Conservation (phyloP, 2,329 filamentous ascomycete species). For the Cladophialophora bantiana region DNA sequence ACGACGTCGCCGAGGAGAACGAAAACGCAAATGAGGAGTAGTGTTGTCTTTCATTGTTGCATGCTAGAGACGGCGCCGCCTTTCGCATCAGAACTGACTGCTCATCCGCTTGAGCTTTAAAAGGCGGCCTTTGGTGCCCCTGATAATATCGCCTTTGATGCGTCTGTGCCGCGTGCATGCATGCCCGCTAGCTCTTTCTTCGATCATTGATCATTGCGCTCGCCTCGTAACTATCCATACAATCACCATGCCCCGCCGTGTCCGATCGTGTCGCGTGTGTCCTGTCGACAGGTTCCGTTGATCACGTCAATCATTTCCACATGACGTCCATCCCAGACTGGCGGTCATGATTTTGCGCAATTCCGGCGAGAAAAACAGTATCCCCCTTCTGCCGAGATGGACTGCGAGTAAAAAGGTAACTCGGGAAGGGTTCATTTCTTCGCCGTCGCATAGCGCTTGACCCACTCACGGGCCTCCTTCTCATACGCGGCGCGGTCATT, state of each 20-base stretch:
- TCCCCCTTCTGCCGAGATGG: too few species aligned
- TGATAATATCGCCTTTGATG: not conserved
- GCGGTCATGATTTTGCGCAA: too few species aligned
- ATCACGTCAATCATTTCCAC: too few species aligned
- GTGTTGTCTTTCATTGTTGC: not conserved
- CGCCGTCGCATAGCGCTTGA: conserved; percentile 71
- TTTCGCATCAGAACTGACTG: not conserved
- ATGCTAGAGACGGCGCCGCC: not conserved
- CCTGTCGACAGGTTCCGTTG: too few species aligned
- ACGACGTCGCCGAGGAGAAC: conserved; percentile 35
- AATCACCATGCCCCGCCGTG: not conserved
- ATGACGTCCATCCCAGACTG: too few species aligned
- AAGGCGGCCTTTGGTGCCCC: not conserved
- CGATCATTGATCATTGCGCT: not conserved
- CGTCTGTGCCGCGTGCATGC: not conserved
- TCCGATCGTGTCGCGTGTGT: too few species aligned
- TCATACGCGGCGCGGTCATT: conserved; percentile 73
- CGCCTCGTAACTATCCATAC: not conserved
- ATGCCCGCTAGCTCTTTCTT: not conserved
- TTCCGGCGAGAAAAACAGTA: too few species aligned
- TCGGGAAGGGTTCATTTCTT: conserved; percentile 40
- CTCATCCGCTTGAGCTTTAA: not conserved
- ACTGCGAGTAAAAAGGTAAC: not conserved
- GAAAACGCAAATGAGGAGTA: conserved; percentile 45
- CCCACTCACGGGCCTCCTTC: conserved; percentile 76